These are phyloP conservation scores for Prunus kanzakura DNA, from an alignment of 306 rosid species.

Conservation along the genomic window DNA sequence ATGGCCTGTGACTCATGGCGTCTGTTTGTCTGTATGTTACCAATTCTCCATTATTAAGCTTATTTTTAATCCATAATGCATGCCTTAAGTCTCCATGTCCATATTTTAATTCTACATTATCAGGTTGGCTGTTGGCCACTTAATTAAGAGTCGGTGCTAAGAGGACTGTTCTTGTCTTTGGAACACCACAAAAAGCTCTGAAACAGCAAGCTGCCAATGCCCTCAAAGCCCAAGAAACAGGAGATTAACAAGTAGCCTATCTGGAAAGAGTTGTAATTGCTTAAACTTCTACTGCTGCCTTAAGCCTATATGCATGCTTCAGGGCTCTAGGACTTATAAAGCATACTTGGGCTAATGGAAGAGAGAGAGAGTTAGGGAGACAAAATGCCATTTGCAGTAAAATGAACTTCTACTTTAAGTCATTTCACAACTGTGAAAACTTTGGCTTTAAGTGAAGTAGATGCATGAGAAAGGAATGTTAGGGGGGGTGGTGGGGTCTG, in stretches of 20 bases:
- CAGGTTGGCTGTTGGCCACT: constrained; percentile 89
- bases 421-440: constrained; percentile 36
- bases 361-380: constrained; percentile 34
- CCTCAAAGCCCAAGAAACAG: constrained; percentile 9
- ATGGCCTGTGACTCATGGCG: constrained; percentile 65
- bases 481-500: constrained; percentile 33
- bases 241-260: not conserved
- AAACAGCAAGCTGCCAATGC: constrained; percentile 28
- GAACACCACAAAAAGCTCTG: constrained; percentile 16
- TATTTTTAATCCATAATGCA: constrained; percentile 33
- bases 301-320: not conserved
- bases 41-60: constrained; percentile 39
- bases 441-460: constrained; percentile 31
- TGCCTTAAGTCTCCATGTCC: constrained; percentile 21
- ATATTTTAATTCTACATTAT: constrained; percentile 41
- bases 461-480: constrained; percentile 28
- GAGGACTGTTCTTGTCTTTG: constrained; percentile 31
- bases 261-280: not conserved
- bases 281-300: not conserved
- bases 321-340: constrained; percentile 6
- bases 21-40: constrained; percentile 51
- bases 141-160: constrained; percentile 34
- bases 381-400: constrained; percentile 36
- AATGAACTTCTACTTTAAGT: constrained; percentile 51
- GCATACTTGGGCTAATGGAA: not conserved